Base-by-base conservation (phyloP, 345 rosid species). In the Citrus hindsii region DNA sequence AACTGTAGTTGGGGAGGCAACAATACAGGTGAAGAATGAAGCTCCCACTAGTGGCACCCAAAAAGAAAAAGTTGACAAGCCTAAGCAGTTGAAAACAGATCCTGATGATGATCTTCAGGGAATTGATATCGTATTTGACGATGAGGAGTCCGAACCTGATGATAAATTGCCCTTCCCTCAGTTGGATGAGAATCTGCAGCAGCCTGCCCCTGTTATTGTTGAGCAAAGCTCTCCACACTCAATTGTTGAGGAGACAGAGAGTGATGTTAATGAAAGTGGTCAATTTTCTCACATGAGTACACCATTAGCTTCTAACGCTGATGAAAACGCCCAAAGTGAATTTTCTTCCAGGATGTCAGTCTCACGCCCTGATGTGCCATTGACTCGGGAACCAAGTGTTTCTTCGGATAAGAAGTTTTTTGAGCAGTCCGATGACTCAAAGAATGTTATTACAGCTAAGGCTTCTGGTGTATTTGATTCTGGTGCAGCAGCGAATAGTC, bases 41-140 rank as follows among this genome's bases (percentile, higher is more conserved):
- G 83, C 89, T 89, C 77, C 89, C 6, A 32, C 22, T 2, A 81
- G 60, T 81, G 89, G 82, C 66, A 78, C 83, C 68, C 91, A 92
- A 67, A 84, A 73, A 63, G 93, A 90, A 77, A 89, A 88, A 67
- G 80, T 67, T 9, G 88, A 87, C 80, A 90, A 89, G 82, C 87
- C 97, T 62, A 93, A 92, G 87, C 97, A 84, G 75, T 82, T 94
- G 79, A 92, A 93, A 84, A 84, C 94, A 14, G 98, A 90, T 81
- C 89, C 88, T 42, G 99, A 96, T 82, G 98, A 94, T 79, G 99
- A 96, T 85, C 94, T 93, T 71, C 98, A 92, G 71, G 99, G 93
- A 78, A 90, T 96, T 79, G 98, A 94, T 77, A 96, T 96, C 69
- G 92, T 96, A 64, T 96, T 96, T 83, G 99, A 96, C 76, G 99